Evolutionary conservation across 352 stramenopile species (phyloP).

Genomic region (Pythium phragmiticola): DNA sequence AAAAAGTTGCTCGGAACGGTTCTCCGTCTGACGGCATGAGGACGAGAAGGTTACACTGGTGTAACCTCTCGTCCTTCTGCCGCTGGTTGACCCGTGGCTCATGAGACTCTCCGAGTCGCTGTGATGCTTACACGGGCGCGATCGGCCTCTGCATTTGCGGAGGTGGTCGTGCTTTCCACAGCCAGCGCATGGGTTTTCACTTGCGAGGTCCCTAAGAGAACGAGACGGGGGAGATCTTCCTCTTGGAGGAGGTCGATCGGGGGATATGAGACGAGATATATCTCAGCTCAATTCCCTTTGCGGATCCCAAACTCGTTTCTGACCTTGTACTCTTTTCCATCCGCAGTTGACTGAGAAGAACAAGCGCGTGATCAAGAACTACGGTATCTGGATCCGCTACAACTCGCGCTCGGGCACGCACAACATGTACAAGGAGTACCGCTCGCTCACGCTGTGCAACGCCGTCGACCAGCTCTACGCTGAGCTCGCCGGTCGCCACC

Average conservation of each 20-base stretch:
- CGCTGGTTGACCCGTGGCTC: not conserved
- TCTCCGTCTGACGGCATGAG: not conserved
- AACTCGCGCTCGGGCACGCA: slow-evolving; percentile 99
- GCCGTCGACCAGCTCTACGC: slow-evolving; percentile 99
- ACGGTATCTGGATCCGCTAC: slow-evolving; percentile 99
- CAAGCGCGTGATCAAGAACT: slow-evolving; percentile 98
- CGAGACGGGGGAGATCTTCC: not conserved
- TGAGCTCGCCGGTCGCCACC: slow-evolving; percentile 98
- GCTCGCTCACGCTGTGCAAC: slow-evolving; percentile 96
- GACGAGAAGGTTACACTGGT: not conserved
- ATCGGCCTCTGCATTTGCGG: not conserved
- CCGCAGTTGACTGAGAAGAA: slow-evolving; percentile 97
- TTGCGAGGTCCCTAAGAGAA: not conserved
- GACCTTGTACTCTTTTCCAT: slow-evolving; percentile 1
- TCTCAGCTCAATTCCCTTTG: not conserved
- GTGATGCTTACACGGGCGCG: not conserved
- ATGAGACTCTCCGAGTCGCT: not conserved
- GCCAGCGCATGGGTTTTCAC: not conserved
- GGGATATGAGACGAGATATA: not conserved
- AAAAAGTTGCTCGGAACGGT: not conserved
- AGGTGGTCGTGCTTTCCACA: not conserved
- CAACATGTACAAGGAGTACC: slow-evolving; percentile 99
- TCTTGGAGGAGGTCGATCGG: not conserved
- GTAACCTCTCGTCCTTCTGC: not conserved
- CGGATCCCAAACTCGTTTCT: not conserved